These are phyloP conservation scores for Penicillium rolfsii DNA, from an alignment of 2,329 filamentous ascomycete species.

Conservation along the genomic window DNA sequence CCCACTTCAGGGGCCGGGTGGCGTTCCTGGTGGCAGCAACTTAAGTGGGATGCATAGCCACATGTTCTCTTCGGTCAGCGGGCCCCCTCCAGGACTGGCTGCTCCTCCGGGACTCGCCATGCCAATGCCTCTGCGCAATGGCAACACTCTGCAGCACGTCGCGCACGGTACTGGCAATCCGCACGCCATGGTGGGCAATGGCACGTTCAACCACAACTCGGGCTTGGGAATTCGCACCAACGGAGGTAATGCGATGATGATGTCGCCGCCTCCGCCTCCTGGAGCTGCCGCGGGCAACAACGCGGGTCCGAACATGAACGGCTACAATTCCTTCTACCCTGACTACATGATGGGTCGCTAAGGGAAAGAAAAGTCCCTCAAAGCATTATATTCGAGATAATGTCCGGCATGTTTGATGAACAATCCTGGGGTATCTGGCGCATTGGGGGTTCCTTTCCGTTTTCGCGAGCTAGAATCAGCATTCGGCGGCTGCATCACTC, in stretches of 20 bases:
- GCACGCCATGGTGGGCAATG: slow-evolving; percentile 37
- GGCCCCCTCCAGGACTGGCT: slow-evolving; percentile 79
- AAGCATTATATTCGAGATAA: slow-evolving; percentile 38
- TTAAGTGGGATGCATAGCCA: slow-evolving; percentile 59
- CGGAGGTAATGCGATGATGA: slow-evolving; percentile 36
- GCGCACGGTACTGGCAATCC: slow-evolving; percentile 30
- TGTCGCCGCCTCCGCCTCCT: slow-evolving; percentile 35
- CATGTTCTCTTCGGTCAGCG: slow-evolving; percentile 69
- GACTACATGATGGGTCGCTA: slow-evolving; percentile 56
- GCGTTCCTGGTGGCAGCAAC: slow-evolving; percentile 62
- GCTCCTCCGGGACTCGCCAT: slow-evolving; percentile 71
- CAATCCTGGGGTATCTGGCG: slow-evolving; percentile 45
- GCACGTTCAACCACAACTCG: slow-evolving; percentile 41
- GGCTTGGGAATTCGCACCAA: slow-evolving; percentile 45
- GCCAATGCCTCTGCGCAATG: slow-evolving; percentile 40
- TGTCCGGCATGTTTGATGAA: slow-evolving; percentile 50
- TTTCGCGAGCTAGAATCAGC: slow-evolving; percentile 47
- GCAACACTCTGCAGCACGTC: slow-evolving; percentile 38
- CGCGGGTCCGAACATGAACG: slow-evolving; percentile 37
- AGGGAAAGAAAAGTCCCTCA: slow-evolving; percentile 17
- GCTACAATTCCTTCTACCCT: slow-evolving; percentile 47
- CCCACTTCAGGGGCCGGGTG: slow-evolving; percentile 54
- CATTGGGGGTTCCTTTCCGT: slow-evolving; percentile 42
- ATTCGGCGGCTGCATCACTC: slow-evolving; percentile 45
- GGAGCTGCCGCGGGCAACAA: slow-evolving; percentile 35